phyloP scores from a whole-genome alignment of 2,329 filamentous ascomycete genomes.

The Harringtonia lauricola region DNA sequence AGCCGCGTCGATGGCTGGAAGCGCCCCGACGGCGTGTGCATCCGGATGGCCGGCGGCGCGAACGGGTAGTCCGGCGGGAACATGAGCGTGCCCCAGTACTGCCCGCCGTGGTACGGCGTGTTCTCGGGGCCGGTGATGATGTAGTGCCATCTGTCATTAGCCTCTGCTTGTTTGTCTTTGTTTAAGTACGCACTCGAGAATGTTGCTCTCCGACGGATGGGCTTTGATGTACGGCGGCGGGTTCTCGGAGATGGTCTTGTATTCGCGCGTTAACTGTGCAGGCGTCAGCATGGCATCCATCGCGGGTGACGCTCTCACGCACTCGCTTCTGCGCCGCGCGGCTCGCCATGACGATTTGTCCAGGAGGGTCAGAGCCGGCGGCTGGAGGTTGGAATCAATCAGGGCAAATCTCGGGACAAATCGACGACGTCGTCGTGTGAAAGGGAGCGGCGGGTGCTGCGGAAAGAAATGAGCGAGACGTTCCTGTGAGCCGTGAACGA shows the following conservation, averaged over 20 bases:
- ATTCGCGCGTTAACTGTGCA: slow-evolving; percentile 47
- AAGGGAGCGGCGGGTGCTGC: too few relatives aligned
- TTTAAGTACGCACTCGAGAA: slow-evolving; percentile 62
- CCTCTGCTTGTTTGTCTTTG: not conserved
- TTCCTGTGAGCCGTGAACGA: too few relatives aligned
- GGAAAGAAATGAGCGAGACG: too few relatives aligned
- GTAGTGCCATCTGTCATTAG: slow-evolving; percentile 66
- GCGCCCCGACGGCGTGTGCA: slow-evolving; percentile 94
- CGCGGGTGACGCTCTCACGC: slow-evolving; percentile 17
- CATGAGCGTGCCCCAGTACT: slow-evolving; percentile 96
- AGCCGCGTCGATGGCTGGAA: slow-evolving; percentile 89
- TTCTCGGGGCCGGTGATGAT: slow-evolving; percentile 89
- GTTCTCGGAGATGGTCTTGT: slow-evolving; percentile 54
- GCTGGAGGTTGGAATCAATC: too few relatives aligned
- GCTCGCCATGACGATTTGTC: slow-evolving; percentile 47
- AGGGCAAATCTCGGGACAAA: too few relatives aligned
- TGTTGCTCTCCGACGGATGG: slow-evolving; percentile 83
- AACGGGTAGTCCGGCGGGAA: slow-evolving; percentile 97
- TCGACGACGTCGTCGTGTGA: too few relatives aligned
- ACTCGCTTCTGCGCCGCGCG: slow-evolving; percentile 64
- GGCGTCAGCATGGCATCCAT: not conserved
- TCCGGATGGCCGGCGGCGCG: slow-evolving; percentile 91
- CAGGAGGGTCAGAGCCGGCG: too few relatives aligned
- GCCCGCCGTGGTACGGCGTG: slow-evolving; percentile 86
- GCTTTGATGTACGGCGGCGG: slow-evolving; percentile 83